A percentile compares a stretch with the other conserved stretches of the same genome.
Conservation (phyloP, 805 yeast genomes). For the Candida silvicultrix region DNA sequence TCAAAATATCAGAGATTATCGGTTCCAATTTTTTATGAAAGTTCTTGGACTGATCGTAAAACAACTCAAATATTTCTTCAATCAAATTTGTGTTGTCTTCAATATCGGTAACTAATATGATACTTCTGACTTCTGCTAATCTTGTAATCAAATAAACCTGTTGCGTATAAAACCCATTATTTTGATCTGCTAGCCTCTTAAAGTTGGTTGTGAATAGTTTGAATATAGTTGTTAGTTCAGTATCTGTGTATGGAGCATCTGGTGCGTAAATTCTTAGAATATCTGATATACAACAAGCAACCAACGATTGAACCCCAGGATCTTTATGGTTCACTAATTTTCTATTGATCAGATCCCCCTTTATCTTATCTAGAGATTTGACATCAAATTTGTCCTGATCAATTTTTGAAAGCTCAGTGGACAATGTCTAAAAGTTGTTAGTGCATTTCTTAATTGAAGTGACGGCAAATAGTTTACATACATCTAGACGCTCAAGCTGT, state of each 20-base stretch:
- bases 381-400: conserved; percentile 56
- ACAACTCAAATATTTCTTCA: conserved; percentile 48
- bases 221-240: conserved; percentile 59
- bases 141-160: conserved; percentile 59
- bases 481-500: conserved; percentile 47
- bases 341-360: conserved; percentile 46
- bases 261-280: conserved; percentile 78
- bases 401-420: conserved; percentile 54
- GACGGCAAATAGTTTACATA: conserved; percentile 11
- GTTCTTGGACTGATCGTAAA: conserved; percentile 47
- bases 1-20: conserved; percentile 61
- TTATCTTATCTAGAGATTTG: conserved; percentile 36
- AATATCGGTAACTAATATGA: conserved; percentile 68
- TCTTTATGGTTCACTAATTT: conserved; percentile 59
- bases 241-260: conserved; percentile 76
- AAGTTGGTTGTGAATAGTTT: conserved; percentile 61
- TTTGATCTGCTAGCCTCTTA: conserved; percentile 44
- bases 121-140: conserved; percentile 69
- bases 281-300: conserved; percentile 72
- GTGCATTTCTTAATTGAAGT: not conserved
- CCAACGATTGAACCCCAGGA: conserved; percentile 59
- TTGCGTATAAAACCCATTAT: conserved; percentile 56
- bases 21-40: conserved; percentile 52
- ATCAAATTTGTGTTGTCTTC: conserved; percentile 54
- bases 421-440: conserved; percentile 32